Conservation (phyloP, 495 filamentous ascomycete genomes). For the Tetracladium setigerum region DNA sequence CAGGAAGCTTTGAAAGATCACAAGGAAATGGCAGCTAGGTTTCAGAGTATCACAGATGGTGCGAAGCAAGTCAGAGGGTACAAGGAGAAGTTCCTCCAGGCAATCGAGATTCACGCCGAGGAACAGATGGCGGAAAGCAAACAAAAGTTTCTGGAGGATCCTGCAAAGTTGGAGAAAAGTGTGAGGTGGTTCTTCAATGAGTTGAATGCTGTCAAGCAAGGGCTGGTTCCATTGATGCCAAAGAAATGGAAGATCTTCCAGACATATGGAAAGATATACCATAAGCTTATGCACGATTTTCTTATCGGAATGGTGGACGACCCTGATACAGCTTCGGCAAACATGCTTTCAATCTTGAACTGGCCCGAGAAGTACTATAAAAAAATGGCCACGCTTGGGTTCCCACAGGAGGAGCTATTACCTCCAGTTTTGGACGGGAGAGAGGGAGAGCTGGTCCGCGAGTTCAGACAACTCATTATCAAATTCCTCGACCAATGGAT, state of each 20-base stretch:
- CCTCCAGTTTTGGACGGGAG: conserved; percentile 84
- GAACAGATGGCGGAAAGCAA: conserved; percentile 67
- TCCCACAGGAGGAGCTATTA: conserved; percentile 59
- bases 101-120: conserved; percentile 65
- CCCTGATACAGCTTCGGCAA: conserved; percentile 62
- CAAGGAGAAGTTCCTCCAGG: conserved; percentile 86
- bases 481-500: conserved; percentile 96
- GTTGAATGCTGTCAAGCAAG: conserved; percentile 80
- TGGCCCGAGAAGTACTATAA: conserved; percentile 94
- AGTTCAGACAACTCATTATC: conserved; percentile 92
- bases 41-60: conserved; percentile 89
- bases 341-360: conserved; percentile 83
- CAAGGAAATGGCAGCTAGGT: conserved; percentile 83
- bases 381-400: conserved; percentile 88
- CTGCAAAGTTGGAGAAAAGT: conserved; percentile 74
- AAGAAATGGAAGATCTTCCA: conserved; percentile 97
- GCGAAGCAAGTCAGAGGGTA: conserved; percentile 90
- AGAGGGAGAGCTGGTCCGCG: conserved; percentile 79
- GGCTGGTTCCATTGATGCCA: conserved; percentile 83
- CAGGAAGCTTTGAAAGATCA: conserved; percentile 94
- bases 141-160: conserved; percentile 71
- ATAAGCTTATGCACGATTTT: conserved; percentile 90
- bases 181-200: conserved; percentile 97
- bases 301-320: conserved; percentile 75
- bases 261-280: conserved; percentile 84